A percentile compares a stretch with the other conserved stretches of the same genome.
Conservation (phyloP, 805 yeast genomes). For the Cyberlindnera lachancei region DNA sequence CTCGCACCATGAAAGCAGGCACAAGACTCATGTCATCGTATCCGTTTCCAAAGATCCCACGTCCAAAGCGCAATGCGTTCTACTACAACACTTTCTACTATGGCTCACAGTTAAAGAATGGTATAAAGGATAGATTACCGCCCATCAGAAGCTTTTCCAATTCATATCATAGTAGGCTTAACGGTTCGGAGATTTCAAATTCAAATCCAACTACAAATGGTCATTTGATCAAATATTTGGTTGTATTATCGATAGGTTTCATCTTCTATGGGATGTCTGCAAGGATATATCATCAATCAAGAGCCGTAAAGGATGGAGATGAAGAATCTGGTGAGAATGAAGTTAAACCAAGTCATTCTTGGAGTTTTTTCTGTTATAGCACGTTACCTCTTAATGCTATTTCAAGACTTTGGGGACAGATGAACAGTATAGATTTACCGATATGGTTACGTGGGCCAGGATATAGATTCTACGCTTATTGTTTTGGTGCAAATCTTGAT, state of each 20-base stretch:
- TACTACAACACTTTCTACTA: conserved; percentile 36
- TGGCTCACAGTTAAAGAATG: conserved; percentile 29
- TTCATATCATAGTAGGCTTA: conserved; percentile 15
- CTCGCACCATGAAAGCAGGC: conserved; percentile 8
- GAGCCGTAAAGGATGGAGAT: conserved; percentile 14
- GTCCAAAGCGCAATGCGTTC: conserved; percentile 47
- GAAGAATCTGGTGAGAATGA: conserved; percentile 4
- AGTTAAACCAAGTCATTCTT: conserved; percentile 63
- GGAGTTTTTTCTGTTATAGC: conserved; percentile 86
- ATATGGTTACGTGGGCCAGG: conserved; percentile 83
- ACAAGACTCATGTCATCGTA: conserved; percentile 23
- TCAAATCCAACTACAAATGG: conserved; percentile 12
- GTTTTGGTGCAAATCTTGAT: conserved; percentile 83
- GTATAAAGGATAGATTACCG: conserved; percentile 21
- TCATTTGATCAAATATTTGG: conserved; percentile 23
- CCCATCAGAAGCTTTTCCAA: conserved; percentile 22
- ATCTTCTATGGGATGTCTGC: conserved; percentile 23
- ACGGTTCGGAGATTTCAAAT: conserved; percentile 12
- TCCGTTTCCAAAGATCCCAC: conserved; percentile 46
- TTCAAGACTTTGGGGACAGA: conserved; percentile 91
- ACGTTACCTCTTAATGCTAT: conserved; percentile 86
- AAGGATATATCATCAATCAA: conserved; percentile 21
- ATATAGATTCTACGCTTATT: conserved; percentile 62
- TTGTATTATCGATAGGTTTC: conserved; percentile 21
- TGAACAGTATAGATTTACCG: conserved; percentile 79